Base-by-base conservation (phyloP, 257 asterid genomes). In the Solanum sejunctum region DNA sequence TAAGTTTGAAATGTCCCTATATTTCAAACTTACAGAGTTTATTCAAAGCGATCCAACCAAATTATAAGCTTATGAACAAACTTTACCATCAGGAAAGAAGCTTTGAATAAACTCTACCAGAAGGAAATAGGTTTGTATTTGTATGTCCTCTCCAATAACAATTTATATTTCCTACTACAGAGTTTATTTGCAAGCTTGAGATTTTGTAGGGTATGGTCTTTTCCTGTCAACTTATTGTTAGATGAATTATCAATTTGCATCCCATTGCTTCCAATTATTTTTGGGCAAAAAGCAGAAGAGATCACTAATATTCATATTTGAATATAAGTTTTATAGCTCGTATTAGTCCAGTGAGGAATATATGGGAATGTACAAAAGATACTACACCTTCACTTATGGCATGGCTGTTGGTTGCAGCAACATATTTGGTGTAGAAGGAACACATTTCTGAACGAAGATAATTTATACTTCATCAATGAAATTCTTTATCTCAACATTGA, bases 121-220 rank as follows among this genome's bases (percentile, higher is more conserved):
- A 1, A 8, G 10, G 49, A 45, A 45, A 8, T 7, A 7, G 10
- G 10, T 45, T 45, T 8, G 3, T 45, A 8, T 45, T 1, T 7
- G 49, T 45, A 45, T 8, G 2, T 2, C 49, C 10, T 8, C 49
- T 45, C 10, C 11, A 45, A 45, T 45, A 45, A 8, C 0, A 0
- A 45, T 8, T 89, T 85, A 94, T 95, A 16, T 90, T 84, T 80
- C 96, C 99, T 3, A n/a, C 92, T 2, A 95, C 3, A 89, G 96
- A 36, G 87, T 94, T 63, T 92, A 93, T 88, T 94, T 97, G 0
- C 96, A 95, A 90, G 98, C 97, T 7, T 95, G 94, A 80, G 95
- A 92, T 87, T 80, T 95, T 83, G 98, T 98, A 0, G 97, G 97
- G 60, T 97, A 94, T 70, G 97, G 97, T 0, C 94, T 95, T 83